Evolutionary conservation across 352 stramenopile genomes (phyloP).

Genomic region (Phytophthora citricola): DNA sequence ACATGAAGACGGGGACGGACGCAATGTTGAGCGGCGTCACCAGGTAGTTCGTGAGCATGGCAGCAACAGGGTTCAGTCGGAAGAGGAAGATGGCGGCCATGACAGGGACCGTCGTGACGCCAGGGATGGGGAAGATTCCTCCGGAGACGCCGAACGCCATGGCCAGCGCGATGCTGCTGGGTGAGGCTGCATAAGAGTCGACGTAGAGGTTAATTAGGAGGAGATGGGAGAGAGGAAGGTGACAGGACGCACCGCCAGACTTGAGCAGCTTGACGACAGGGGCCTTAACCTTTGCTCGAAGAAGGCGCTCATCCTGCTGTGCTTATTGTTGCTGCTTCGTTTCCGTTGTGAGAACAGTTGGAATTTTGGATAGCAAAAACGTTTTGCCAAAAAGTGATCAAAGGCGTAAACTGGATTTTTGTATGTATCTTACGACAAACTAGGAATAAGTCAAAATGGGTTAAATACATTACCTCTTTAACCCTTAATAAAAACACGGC

Average conservation of each 20-base stretch:
- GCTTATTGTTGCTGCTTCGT: not conserved
- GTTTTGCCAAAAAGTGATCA: too few species aligned
- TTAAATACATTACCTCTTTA: too few species aligned
- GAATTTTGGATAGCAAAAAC: constrained; percentile 12
- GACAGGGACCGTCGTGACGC: constrained; percentile 74
- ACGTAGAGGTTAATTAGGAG: not conserved
- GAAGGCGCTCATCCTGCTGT: constrained; percentile 37
- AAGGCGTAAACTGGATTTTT: not conserved
- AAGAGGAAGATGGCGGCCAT: constrained; percentile 84
- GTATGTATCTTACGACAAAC: too few species aligned
- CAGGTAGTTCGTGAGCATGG: constrained; percentile 88
- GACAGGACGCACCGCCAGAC: constrained; percentile 54
- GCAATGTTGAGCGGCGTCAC: constrained; percentile 83
- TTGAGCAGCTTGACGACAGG: constrained; percentile 78
- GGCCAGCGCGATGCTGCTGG: constrained; percentile 73
- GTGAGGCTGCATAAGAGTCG: constrained; percentile 56
- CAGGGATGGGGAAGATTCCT: constrained; percentile 82
- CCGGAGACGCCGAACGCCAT: constrained; percentile 84
- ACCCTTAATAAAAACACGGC: too few species aligned
- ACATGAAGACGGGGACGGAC: constrained; percentile 83
- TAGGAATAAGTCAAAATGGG: too few species aligned
- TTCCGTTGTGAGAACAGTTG: constrained; percentile 5
- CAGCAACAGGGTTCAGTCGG: constrained; percentile 78
- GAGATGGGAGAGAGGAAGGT: not conserved
- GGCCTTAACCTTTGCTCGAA: constrained; percentile 77